phyloP scores from a whole-genome alignment of 1,284 basidiomycete genomes.

The Naganishia cerealis region DNA sequence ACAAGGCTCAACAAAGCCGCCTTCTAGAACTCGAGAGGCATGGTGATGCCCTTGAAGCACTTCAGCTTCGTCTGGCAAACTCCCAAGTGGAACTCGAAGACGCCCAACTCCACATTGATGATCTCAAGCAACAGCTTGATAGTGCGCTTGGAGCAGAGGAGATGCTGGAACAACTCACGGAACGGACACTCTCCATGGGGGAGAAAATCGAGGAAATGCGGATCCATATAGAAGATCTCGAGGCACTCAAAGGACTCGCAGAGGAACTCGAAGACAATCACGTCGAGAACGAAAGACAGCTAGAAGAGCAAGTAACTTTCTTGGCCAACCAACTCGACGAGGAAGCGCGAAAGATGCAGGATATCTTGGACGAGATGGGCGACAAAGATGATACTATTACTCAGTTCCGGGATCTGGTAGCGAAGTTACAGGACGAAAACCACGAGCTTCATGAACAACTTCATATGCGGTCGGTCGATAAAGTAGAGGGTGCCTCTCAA shows the following conservation, averaged over 20 bases:
- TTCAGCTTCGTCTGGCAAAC: constrained; percentile 57
- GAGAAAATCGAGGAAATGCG: constrained; percentile 98
- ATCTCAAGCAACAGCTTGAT: constrained; percentile 90
- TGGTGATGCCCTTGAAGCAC: constrained; percentile 48
- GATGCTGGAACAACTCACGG: constrained; percentile 91
- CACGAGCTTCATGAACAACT: constrained; percentile 77
- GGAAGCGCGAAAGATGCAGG: constrained; percentile 64
- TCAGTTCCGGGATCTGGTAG: constrained; percentile 86
- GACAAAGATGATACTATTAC: constrained; percentile 83
- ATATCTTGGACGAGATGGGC: constrained; percentile 72
- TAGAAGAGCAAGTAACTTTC: constrained; percentile 73
- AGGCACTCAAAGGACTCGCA: constrained; percentile 89
- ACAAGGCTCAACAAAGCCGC: constrained; percentile 73
- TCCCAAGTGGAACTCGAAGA: constrained; percentile 75
- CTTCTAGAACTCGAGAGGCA: constrained; percentile 89
- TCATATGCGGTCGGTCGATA: constrained; percentile 76
- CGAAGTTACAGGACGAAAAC: constrained; percentile 77
- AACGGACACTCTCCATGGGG: constrained; percentile 84
- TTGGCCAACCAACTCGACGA: constrained; percentile 72
- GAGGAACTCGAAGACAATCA: constrained; percentile 98
- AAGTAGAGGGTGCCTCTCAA: constrained; percentile 71
- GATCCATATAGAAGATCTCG: constrained; percentile 90
- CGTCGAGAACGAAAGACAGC: constrained; percentile 84
- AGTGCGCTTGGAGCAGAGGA: constrained; percentile 94
- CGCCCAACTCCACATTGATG: constrained; percentile 85